Conservation (phyloP, 1,284 basidiomycete species). For the Sporisorium iseilematis-ciliati region DNA sequence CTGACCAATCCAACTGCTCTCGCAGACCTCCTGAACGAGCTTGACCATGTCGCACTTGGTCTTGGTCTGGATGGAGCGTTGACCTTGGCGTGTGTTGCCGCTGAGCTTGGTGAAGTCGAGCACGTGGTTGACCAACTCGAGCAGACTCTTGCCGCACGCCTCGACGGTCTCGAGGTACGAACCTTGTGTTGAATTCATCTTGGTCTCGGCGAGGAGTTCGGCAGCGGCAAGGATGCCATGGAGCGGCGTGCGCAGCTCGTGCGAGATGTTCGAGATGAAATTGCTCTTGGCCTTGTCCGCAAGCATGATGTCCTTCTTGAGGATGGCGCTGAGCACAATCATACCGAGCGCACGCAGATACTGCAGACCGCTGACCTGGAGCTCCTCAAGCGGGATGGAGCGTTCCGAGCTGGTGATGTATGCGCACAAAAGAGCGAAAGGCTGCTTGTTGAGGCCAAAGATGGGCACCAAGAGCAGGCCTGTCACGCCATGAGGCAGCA, state of each 20-base stretch:
- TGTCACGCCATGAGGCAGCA: conserved; percentile 57
- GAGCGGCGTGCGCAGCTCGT: conserved; percentile 75
- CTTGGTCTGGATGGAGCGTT: conserved; percentile 34
- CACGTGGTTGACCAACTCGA: conserved; percentile 87
- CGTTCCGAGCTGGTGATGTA: conserved; percentile 81
- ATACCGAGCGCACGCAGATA: conserved; percentile 90
- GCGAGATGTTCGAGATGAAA: conserved; percentile 94
- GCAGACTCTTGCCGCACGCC: conserved; percentile 72
- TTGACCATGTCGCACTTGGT: conserved; percentile 78
- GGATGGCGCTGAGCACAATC: conserved; percentile 91
- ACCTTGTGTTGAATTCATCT: conserved; percentile 82
- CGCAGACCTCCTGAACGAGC: conserved; percentile 92
- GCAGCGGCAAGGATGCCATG: conserved; percentile 84
- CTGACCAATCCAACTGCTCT: conserved; percentile 94
- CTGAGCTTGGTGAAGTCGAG: conserved; percentile 95
- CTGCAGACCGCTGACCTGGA: conserved; percentile 82
- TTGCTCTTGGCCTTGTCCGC: conserved; percentile 90
- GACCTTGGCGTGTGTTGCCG: conserved; percentile 74
- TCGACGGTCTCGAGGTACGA: conserved; percentile 84
- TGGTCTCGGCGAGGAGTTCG: conserved; percentile 85
- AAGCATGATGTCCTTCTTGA: conserved; percentile 90
- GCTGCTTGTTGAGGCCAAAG: conserved; percentile 90
- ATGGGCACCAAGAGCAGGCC: conserved; percentile 76
- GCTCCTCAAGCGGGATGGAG: conserved; percentile 83
- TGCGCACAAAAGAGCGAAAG: conserved; percentile 90